Evolutionary conservation across 306 rosid species (phyloP).

Genomic region (Clitoria ternatea): DNA sequence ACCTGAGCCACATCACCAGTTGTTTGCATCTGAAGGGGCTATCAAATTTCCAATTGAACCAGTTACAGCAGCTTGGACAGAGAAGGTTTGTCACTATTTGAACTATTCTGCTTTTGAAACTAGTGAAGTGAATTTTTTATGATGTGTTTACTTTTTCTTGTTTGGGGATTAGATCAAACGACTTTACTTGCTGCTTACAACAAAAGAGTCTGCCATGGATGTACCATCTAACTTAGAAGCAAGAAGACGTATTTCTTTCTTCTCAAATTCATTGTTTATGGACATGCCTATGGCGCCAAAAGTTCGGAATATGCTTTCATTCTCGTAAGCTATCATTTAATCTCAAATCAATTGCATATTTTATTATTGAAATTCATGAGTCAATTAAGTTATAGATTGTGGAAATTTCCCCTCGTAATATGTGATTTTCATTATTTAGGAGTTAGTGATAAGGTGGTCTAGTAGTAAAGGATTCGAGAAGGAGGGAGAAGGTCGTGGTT

Average conservation of each 20-base stretch:
- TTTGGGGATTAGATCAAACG: conserved; percentile 69
- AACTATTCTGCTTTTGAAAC: conserved; percentile 1
- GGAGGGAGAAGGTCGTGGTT: no score
- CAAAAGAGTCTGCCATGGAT: conserved; percentile 99
- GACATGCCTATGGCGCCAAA: conserved; percentile 96
- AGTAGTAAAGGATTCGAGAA: no score
- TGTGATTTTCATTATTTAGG: background rate
- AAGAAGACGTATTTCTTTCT: conserved; percentile 93
- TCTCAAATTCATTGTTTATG: conserved; percentile 95
- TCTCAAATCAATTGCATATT: background rate
- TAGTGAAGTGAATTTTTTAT: background rate
- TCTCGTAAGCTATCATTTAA: conserved; percentile 66
- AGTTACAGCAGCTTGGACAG: conserved; percentile 81
- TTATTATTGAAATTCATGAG: conserved; percentile 13
- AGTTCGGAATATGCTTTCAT: conserved; percentile 99
- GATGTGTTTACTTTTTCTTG: conserved; percentile 3
- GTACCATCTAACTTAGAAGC: conserved; percentile 99
- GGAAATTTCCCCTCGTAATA: background rate
- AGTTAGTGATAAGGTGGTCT: no score
- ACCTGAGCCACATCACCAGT: conserved; percentile 64
- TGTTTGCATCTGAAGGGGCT: conserved; percentile 95
- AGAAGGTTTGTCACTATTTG: conserved; percentile 56
- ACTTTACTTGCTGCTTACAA: conserved; percentile 74
- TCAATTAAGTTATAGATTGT: background rate
- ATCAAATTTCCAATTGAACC: conserved; percentile 79